A percentile compares a stretch with the other conserved stretches of the same genome.
phyloP scores from a whole-genome alignment of 2,329 filamentous ascomycete species.

The Pseudodiploospora longispora region DNA sequence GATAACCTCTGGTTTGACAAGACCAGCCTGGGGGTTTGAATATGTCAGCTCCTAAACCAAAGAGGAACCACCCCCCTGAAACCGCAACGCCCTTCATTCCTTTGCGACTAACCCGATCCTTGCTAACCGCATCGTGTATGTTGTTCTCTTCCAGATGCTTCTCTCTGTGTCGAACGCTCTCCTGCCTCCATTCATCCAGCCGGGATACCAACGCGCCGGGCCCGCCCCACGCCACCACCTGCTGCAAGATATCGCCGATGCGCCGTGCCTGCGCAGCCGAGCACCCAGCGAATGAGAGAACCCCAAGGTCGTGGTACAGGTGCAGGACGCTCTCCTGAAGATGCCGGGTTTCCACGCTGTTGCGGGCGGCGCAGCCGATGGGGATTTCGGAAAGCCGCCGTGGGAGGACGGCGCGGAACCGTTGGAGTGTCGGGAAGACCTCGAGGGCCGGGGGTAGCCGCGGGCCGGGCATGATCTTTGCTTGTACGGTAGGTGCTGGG shows the following conservation, averaged over 20 bases:
- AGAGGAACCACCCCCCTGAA: too few relatives aligned
- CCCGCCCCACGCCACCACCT: constrained; percentile 10
- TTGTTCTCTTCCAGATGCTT: too few relatives aligned
- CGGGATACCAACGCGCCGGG: constrained; percentile 5
- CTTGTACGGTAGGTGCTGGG: too few relatives aligned
- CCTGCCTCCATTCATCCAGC: constrained; percentile 5
- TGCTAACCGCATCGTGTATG: too few relatives aligned
- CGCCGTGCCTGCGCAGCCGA: constrained; percentile 10
- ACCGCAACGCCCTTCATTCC: too few relatives aligned
- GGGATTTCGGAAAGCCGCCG: constrained; percentile 11
- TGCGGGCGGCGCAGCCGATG: constrained; percentile 5
- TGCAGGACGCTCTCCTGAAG: constrained; percentile 5
- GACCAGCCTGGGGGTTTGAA: too few relatives aligned
- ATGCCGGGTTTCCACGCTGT: not conserved
- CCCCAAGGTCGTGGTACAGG: constrained; percentile 25
- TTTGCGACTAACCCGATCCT: too few relatives aligned
- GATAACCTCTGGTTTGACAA: too few relatives aligned
- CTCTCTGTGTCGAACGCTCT: not conserved
- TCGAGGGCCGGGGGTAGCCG: constrained; percentile 11
- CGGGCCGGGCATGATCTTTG: constrained; percentile 1
- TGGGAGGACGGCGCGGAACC: constrained; percentile 13
- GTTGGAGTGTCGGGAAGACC: constrained; percentile 15
- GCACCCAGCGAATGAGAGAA: constrained; percentile 22
- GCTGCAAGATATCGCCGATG: constrained; percentile 16
- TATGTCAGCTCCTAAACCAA: too few relatives aligned